phyloP scores from a whole-genome alignment of 345 rosid species.

The Citrus glauca region DNA sequence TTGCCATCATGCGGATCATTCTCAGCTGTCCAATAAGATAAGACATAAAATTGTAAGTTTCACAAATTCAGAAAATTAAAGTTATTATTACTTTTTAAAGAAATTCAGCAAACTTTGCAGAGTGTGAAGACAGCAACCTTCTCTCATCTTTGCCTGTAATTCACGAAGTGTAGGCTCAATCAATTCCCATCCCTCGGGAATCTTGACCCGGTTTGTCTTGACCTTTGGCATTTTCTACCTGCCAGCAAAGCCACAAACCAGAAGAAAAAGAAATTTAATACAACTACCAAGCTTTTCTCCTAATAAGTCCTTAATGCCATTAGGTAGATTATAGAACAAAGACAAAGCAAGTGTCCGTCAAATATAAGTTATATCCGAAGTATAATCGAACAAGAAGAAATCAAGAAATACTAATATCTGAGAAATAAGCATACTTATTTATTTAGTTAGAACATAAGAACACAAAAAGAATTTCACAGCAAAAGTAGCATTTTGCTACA shows the following conservation, averaged over 20 bases:
- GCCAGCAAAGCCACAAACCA: background rate
- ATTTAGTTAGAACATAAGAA: background rate
- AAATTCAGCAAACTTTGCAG: background rate
- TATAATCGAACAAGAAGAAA: background rate
- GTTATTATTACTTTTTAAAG: background rate
- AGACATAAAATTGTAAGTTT: background rate
- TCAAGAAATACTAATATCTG: background rate
- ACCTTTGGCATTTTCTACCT: conserved; percentile 66
- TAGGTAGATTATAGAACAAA: background rate
- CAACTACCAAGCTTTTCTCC: background rate
- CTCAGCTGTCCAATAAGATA: conserved; percentile 49
- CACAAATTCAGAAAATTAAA: background rate
- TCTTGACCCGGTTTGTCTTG: conserved; percentile 57
- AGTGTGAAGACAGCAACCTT: conserved; percentile 38
- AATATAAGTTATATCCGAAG: background rate
- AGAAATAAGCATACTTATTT: background rate
- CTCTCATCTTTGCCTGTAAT: conserved; percentile 27
- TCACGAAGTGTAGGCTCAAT: conserved; percentile 33
- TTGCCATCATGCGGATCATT: conserved; percentile 76
- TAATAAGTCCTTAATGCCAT: background rate
- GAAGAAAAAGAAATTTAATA: background rate
- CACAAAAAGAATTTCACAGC: background rate
- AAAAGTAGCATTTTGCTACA: background rate
- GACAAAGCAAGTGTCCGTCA: background rate
- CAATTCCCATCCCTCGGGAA: conserved; percentile 82